Evolutionary conservation across 345 rosid genomes (phyloP).

Genomic region (Hypericum androsaemum): DNA sequence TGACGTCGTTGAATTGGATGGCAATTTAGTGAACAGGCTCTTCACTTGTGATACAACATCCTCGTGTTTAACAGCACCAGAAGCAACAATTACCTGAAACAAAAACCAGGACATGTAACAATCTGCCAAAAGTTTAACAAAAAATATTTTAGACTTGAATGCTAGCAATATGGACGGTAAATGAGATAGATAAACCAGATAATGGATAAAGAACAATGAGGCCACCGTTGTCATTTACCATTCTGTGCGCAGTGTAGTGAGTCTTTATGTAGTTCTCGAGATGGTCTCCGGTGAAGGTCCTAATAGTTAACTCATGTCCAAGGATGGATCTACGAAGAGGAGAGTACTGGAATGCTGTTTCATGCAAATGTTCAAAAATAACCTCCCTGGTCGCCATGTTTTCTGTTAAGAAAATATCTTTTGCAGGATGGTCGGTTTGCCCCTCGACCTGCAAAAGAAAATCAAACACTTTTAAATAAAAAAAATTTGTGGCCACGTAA

Average conservation of each 20-base stretch:
- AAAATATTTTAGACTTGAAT: not conserved
- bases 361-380: slow-evolving; percentile 91
- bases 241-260: slow-evolving; percentile 95
- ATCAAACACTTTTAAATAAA: too few species aligned
- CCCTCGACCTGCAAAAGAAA: slow-evolving; percentile 58
- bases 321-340: slow-evolving; percentile 91
- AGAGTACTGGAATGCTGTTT: slow-evolving; percentile 88
- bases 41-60: slow-evolving; percentile 85
- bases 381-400: too few species aligned
- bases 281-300: slow-evolving; percentile 61
- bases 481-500: too few species aligned
- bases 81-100: slow-evolving; percentile 76
- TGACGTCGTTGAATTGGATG: slow-evolving; percentile 76
- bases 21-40: slow-evolving; percentile 69
- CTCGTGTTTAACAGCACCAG: slow-evolving; percentile 98
- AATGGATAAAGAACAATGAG: not conserved
- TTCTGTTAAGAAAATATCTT: too few species aligned
- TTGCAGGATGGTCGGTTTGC: too few species aligned
- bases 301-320: slow-evolving; percentile 78
- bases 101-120: not conserved
- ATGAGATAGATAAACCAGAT: not conserved
- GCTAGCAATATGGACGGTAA: not conserved
- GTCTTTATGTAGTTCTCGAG: slow-evolving; percentile 78
- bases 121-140: not conserved
- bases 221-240: slow-evolving; percentile 38